Percentiles rank a stretch among this genome's conserved stretches.
Evolutionary conservation across 2,329 filamentous ascomycete species (phyloP).

Genomic region (Sarocladium oryzae): DNA sequence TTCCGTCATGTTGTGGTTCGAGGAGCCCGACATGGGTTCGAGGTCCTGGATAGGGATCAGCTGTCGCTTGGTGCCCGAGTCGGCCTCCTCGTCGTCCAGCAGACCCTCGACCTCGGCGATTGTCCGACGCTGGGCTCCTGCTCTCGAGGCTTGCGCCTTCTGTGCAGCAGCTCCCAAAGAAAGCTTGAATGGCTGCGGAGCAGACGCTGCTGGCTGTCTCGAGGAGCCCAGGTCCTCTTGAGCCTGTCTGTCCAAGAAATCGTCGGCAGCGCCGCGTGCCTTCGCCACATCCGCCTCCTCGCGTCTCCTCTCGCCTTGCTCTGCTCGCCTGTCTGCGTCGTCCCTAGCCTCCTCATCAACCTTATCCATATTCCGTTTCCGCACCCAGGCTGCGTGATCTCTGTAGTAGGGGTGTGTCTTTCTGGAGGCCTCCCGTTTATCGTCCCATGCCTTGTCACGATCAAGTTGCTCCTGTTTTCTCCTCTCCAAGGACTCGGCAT

Average conservation of each 20-base stretch:
- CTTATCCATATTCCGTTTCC: conserved; percentile 69
- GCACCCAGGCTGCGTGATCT: conserved; percentile 77
- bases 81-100: conserved; percentile 89
- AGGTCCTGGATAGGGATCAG: conserved; percentile 73
- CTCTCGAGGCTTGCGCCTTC: conserved; percentile 52
- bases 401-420: conserved; percentile 79
- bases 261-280: conserved; percentile 78
- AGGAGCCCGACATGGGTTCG: conserved; percentile 56
- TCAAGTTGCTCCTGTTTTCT: conserved; percentile 65
- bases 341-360: conserved; percentile 70
- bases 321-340: conserved; percentile 72
- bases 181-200: conserved; percentile 81
- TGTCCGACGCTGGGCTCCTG: conserved; percentile 61
- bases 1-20: conserved; percentile 58
- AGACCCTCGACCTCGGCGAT: conserved; percentile 92
- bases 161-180: conserved; percentile 86
- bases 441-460: conserved; percentile 68
- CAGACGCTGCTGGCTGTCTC: conserved; percentile 33
- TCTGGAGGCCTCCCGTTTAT: conserved; percentile 70
- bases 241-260: conserved; percentile 80
- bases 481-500: conserved; percentile 58
- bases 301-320: conserved; percentile 66
- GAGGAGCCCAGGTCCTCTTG: conserved; percentile 62
- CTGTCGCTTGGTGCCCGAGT: conserved; percentile 61
- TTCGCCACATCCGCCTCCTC: conserved; percentile 68